Percentiles rank a stretch among this genome's conserved stretches.
phyloP scores from a whole-genome alignment of 805 yeast species.

The Tanozyma kutaoensis region DNA sequence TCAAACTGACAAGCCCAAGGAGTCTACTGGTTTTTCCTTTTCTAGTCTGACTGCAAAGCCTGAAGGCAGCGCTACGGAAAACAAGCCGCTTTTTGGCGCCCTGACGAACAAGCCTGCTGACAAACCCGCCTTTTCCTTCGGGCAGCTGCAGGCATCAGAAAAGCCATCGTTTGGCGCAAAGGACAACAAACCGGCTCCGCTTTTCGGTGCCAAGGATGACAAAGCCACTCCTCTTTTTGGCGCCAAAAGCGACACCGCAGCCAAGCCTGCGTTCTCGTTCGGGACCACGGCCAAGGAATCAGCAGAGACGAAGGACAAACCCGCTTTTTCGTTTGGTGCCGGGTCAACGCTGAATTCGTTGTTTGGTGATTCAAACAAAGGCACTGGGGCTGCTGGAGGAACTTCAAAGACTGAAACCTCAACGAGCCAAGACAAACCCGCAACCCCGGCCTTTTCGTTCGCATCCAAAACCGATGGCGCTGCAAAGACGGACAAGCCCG shows the following conservation, averaged over 20 bases:
- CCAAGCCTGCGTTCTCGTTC: constrained; percentile 1
- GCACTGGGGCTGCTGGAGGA: constrained; percentile 2
- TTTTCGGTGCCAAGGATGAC: constrained; percentile 7
- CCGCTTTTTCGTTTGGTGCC: constrained; percentile 8
- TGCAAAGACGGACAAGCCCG: neutral
- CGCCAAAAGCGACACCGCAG: constrained; percentile 1
- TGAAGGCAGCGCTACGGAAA: too few relatives aligned
- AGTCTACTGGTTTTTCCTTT: constrained; percentile 10
- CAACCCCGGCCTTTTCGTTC: neutral
- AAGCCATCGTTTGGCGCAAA: constrained; percentile 2
- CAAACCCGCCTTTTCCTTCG: constrained; percentile 1
- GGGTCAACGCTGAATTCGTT: too few relatives aligned
- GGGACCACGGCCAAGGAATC: constrained; percentile 2
- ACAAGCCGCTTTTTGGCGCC: constrained; percentile 2
- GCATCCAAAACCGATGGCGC: neutral
- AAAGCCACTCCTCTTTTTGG: constrained; percentile 1
- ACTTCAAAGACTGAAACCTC: neutral
- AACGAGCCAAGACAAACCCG: constrained; percentile 1
- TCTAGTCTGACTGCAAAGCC: too few relatives aligned
- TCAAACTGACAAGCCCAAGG: constrained; percentile 1
- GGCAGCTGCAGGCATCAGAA: constrained; percentile 2
- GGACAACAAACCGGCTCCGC: constrained; percentile 1
- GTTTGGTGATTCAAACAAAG: too few relatives aligned
- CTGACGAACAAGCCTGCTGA: constrained; percentile 1
- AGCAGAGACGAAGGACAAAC: constrained; percentile 4